These are phyloP conservation scores for Ceriops tagal DNA, from an alignment of 345 rosid genomes.

Conservation along the genomic window DNA sequence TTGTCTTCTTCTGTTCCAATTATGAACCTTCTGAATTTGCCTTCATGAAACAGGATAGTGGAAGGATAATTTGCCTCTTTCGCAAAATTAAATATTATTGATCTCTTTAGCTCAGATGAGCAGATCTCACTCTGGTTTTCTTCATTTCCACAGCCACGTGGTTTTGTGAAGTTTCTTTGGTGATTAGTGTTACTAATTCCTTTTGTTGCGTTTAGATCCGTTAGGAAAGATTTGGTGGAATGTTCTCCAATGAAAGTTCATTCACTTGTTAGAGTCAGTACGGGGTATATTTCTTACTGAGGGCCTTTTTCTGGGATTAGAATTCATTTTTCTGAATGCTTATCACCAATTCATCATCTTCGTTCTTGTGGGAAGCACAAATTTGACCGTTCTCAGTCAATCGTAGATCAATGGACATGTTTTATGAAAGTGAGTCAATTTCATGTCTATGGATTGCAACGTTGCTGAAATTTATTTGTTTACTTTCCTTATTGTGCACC, in stretches of 20 bases:
- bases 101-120: neutral
- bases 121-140: neutral
- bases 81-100: neutral
- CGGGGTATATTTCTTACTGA: neutral
- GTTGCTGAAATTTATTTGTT: too few species aligned
- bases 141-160: neutral
- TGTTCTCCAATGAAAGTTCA: neutral
- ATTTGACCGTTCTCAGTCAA: too few species aligned
- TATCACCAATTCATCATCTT: too few species aligned
- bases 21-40: neutral
- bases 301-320: too few species aligned
- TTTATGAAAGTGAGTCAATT: too few species aligned
- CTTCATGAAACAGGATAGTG: neutral
- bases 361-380: too few species aligned
- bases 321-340: too few species aligned
- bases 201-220: neutral
- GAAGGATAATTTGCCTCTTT: neutral
- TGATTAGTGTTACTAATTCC: neutral
- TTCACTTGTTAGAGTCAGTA: neutral
- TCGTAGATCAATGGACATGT: too few species aligned
- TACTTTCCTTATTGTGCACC: too few species aligned
- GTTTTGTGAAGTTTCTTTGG: neutral
- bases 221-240: neutral
- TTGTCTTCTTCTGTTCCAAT: neutral
- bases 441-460: too few species aligned